These are phyloP conservation scores for Dryas alaskensis DNA, from an alignment of 306 rosid species.

Conservation along the genomic window DNA sequence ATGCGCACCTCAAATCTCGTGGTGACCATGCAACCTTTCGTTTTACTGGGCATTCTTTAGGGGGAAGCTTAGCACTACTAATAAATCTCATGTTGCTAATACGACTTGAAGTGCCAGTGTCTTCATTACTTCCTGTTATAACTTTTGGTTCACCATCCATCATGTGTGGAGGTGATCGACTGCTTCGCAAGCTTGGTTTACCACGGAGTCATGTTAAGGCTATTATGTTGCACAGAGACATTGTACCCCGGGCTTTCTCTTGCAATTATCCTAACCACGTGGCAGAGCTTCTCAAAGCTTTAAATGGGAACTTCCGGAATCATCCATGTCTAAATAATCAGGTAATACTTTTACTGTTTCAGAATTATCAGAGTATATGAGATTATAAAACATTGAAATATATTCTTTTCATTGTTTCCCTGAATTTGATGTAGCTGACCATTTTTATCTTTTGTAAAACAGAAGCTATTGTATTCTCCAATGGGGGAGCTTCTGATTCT, in stretches of 20 bases:
- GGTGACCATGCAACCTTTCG: conserved; percentile 69
- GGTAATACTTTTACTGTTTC: conserved; percentile 36
- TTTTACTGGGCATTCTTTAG: conserved; percentile 94
- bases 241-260: conserved; percentile 92
- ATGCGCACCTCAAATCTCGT: conserved; percentile 53
- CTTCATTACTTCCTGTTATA: conserved; percentile 87
- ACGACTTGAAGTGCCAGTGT: conserved; percentile 60
- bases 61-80: conserved; percentile 90
- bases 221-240: conserved; percentile 87
- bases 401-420: neutral
- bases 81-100: conserved; percentile 86
- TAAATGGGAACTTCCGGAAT: conserved; percentile 73
- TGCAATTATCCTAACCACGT: conserved; percentile 88
- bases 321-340: conserved; percentile 86
- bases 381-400: neutral
- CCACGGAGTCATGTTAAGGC: conserved; percentile 76
- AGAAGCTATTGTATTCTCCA: conserved; percentile 79
- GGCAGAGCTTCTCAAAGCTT: conserved; percentile 78
- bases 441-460: conserved; percentile 21
- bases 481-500: conserved; percentile 88
- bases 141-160: conserved; percentile 91
- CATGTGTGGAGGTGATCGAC: conserved; percentile 85
- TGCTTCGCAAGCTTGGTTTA: conserved; percentile 70
- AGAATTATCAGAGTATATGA: neutral
- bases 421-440: conserved; percentile 18